Percentiles rank a stretch among this genome's conserved stretches.
These are phyloP conservation scores for Didymella exigua DNA, from an alignment of 2,329 filamentous ascomycete genomes.

Conservation along the genomic window DNA sequence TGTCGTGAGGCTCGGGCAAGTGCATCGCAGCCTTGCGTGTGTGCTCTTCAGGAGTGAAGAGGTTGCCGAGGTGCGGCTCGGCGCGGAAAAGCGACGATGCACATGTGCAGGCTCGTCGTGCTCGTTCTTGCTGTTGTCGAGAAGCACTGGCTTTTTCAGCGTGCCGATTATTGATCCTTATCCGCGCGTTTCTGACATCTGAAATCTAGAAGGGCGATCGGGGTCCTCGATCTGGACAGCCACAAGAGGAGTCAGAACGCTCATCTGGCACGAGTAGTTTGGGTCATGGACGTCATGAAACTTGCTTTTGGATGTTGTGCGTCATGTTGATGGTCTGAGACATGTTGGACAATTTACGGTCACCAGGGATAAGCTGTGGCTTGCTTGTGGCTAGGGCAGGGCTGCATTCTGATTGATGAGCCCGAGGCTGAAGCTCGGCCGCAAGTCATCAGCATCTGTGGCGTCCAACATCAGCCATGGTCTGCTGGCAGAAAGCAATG, in stretches of 20 bases:
- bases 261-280: neutral
- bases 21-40: constrained; percentile 12
- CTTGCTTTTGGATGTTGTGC: neutral
- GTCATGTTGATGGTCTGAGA: constrained; percentile 2
- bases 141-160: neutral
- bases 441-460: constrained; percentile 1
- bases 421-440: constrained; percentile 3
- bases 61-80: constrained; percentile 17
- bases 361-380: constrained; percentile 3
- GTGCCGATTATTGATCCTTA: neutral
- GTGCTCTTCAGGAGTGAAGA: constrained; percentile 1
- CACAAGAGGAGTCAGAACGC: constrained; percentile 5
- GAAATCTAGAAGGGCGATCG: constrained; percentile 13
- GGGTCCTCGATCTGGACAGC: constrained; percentile 12
- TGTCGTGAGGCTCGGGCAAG: neutral
- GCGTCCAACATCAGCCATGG: constrained; percentile 12
- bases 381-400: constrained; percentile 8
- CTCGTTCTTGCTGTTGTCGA: neutral
- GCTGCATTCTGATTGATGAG: neutral
- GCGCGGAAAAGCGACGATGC: constrained; percentile 12
- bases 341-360: neutral
- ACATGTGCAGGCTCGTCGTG: neutral
- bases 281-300: constrained; percentile 14
- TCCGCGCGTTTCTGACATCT: constrained; percentile 5
- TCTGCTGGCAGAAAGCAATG: constrained; percentile 6